Evolutionary conservation across 176 grass and related monocot genomes (phyloP), one percentile per base, ranked within the genome.

Genomic region (Phoenix dactylifera): DNA sequence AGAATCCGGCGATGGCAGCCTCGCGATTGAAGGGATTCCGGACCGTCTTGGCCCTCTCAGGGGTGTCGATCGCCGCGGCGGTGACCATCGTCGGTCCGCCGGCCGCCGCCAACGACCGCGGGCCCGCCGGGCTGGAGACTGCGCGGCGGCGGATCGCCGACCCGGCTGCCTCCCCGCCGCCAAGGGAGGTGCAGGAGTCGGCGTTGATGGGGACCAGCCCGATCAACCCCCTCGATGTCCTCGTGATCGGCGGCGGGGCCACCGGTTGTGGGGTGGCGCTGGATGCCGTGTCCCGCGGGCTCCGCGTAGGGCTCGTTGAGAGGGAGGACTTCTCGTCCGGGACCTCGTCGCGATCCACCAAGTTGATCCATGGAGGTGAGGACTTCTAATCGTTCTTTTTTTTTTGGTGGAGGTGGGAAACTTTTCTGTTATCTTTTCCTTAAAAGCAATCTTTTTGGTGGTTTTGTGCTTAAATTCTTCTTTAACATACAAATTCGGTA

Each of bases 241-340:
- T 96, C 9, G 86, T 96, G 6, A 65, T 90, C 51, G 86, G 83
- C 52, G 83, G 91, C 4, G 91, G 91, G 1, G 91, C 91, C 56
- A 96, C 91, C 44, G 86, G 86, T 7, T 96, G 86, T 53, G 91
- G 91, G 24, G 80, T 69, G 18, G 83, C 86, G 18, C 91, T 96
- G 50, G 91, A 96, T 57, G 86, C 92, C 12, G 77, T 80, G 19
- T 82, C 83, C n/a, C 84, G 92, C 15, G 83, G 92, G 25, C 76
- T 96, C 24, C 77, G 92, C n/a, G 92, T 91, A 17, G 92, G 87
- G 50, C 78, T 97, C 29, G 83, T 97, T n/a, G 92, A 97, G 80
- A 67, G 92, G 50, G 87, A 97, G 78, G 92, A 97, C 50, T 97
- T 97, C 83, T 96, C 86, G 50, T 97, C 92, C 0, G 92, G 92